Conservation (phyloP, 345 rosid genomes). For the Psidium friedrichsthalianum region DNA sequence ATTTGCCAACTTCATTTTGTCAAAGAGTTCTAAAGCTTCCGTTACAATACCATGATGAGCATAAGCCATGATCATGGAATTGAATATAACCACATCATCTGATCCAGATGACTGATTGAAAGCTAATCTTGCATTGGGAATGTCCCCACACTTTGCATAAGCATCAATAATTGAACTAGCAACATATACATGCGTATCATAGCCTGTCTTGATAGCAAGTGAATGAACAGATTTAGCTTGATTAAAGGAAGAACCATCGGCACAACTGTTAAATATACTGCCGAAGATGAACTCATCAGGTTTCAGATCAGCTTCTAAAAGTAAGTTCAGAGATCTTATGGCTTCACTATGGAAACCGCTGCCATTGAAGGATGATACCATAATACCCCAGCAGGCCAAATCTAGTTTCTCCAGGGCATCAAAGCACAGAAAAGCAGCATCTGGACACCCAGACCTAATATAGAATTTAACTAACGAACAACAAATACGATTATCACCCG, state of each 20-base stretch:
- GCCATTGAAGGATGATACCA: conserved; percentile 18
- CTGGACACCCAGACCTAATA: conserved; percentile 4
- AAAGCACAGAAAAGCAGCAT: conserved; percentile 17
- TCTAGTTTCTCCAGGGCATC: conserved; percentile 12
- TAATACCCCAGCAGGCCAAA: conserved; percentile 15
- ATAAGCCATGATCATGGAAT: conserved; percentile 32
- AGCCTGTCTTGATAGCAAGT: conserved; percentile 16
- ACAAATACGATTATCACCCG: conserved; percentile 10
- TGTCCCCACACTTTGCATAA: conserved; percentile 32
- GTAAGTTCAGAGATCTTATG: conserved; percentile 2
- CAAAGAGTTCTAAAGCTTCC: conserved; percentile 25
- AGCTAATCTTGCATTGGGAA: conserved; percentile 15
- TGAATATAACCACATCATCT: conserved; percentile 19
- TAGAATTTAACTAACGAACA: conserved; percentile 19
- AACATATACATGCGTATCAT: conserved; percentile 6
- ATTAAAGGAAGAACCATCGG: conserved; percentile 3
- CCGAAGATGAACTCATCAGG: conserved; percentile 28
- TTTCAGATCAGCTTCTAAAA: conserved; percentile 9
- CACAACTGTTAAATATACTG: conserved; percentile 21
- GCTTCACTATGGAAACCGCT: conserved; percentile 17
- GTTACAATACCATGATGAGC: conserved; percentile 20
- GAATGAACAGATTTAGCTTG: conserved; percentile 21
- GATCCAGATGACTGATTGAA: conserved; percentile 12
- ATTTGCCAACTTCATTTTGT: conserved; percentile 15
- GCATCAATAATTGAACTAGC: conserved; percentile 33